phyloP scores from a whole-genome alignment of 2,329 filamentous ascomycete species.

The Cephalotrichum gorgonifer region DNA sequence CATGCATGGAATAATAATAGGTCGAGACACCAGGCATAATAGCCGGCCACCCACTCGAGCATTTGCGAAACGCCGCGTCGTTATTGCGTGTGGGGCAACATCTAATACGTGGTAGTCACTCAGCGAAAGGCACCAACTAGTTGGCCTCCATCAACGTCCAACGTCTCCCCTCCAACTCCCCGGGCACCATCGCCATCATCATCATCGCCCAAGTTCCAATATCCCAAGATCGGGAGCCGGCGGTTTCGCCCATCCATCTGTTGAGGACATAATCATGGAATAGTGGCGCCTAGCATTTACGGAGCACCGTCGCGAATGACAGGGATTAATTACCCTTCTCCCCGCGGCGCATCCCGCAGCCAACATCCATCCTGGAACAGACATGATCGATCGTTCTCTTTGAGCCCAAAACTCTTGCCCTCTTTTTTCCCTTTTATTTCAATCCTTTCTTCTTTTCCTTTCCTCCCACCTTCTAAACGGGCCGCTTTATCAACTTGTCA shows the following conservation, averaged over 20 bases:
- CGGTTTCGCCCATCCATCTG: not conserved
- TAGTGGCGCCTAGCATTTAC: not conserved
- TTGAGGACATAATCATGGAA: not conserved
- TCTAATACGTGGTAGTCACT: too few relatives aligned
- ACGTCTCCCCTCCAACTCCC: too few relatives aligned
- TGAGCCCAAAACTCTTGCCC: too few relatives aligned
- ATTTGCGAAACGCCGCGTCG: not conserved
- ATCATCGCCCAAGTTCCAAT: not conserved
- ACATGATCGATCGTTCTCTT: not conserved
- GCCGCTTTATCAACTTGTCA: not conserved
- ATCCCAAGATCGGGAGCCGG: not conserved
- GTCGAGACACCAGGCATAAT: not conserved
- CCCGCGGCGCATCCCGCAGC: not conserved
- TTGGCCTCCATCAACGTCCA: too few relatives aligned
- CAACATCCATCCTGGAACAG: too few relatives aligned
- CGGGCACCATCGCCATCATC: not conserved
- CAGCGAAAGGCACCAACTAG: too few relatives aligned
- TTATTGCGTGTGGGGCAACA: not conserved
- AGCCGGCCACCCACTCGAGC: not conserved
- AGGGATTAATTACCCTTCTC: not conserved
- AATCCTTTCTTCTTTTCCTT: not conserved
- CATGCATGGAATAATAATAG: not conserved
- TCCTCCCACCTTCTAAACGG: not conserved
- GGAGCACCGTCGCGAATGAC: not conserved
- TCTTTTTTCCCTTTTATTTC: not conserved